Evolutionary conservation across 2,329 filamentous ascomycete species (phyloP).

Genomic region (Hymenoscyphus albidus): DNA sequence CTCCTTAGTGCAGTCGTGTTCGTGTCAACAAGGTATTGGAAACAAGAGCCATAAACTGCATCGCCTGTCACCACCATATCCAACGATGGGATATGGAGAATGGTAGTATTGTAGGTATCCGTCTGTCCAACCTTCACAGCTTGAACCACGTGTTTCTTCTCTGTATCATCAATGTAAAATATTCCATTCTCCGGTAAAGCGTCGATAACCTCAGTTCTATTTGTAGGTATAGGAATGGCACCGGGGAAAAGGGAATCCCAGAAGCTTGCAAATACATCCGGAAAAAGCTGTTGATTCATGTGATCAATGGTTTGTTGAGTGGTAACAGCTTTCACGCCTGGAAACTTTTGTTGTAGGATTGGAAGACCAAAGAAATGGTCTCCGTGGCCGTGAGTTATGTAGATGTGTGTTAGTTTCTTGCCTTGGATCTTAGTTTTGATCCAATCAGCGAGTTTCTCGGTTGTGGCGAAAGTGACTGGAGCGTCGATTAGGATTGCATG

Average conservation of each 20-base stretch:
- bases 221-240: constrained; percentile 22
- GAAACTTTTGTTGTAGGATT: constrained; percentile 32
- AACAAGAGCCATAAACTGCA: constrained; percentile 38
- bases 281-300: constrained; percentile 21
- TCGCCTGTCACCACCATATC: constrained; percentile 39
- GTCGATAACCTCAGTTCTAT: constrained; percentile 16
- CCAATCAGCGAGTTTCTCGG: constrained; percentile 35
- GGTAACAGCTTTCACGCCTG: constrained; percentile 22
- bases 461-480: constrained; percentile 33
- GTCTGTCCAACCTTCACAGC: constrained; percentile 28
- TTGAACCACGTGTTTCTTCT: constrained; percentile 17
- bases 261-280: constrained; percentile 13
- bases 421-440: constrained; percentile 33
- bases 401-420: constrained; percentile 36
- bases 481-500: constrained; percentile 40
- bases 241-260: constrained; percentile 31
- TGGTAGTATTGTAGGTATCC: constrained; percentile 32
- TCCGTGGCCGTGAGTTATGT: constrained; percentile 42
- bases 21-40: constrained; percentile 37
- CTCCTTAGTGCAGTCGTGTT: constrained; percentile 26
- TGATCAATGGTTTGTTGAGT: constrained; percentile 18
- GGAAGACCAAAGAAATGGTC: constrained; percentile 40
- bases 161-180: constrained; percentile 20
- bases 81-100: constrained; percentile 37
- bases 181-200: constrained; percentile 16